Conservation (phyloP, 1,284 basidiomycete genomes). For the Rhodotorula sp. region DNA sequence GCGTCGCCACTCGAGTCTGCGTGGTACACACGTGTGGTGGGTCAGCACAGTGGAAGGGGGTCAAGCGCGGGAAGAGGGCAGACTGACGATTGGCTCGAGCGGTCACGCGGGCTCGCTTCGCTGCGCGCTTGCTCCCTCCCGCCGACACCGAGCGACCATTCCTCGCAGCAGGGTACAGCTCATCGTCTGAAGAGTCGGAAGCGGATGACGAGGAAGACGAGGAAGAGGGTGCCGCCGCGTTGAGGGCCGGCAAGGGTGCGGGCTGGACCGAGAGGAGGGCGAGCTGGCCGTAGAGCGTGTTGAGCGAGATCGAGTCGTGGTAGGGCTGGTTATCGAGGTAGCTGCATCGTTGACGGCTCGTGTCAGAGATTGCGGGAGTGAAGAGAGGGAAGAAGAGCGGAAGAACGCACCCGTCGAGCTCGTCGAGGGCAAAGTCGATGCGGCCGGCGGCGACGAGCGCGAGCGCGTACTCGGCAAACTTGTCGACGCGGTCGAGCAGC, state of each 20-base stretch:
- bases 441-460: slow-evolving; percentile 29
- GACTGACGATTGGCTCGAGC: background rate
- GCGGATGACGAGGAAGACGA: slow-evolving; percentile 6
- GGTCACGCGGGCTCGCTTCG: background rate
- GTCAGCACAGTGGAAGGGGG: background rate
- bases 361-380: background rate
- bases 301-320: slow-evolving; percentile 38
- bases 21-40: too few species aligned
- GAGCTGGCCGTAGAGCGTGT: slow-evolving; percentile 35
- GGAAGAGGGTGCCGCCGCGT: background rate
- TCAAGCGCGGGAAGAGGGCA: background rate
- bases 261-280: slow-evolving; percentile 36
- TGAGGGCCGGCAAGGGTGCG: background rate
- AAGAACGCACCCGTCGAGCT: slow-evolving; percentile 30
- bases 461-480: slow-evolving; percentile 36
- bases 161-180: background rate
- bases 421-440: slow-evolving; percentile 33
- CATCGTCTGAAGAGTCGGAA: background rate
- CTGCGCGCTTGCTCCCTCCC: background rate
- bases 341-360: slow-evolving; percentile 1
- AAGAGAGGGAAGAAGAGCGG: slow-evolving; percentile 1
- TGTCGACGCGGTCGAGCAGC: slow-evolving; percentile 26
- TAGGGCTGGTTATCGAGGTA: slow-evolving; percentile 39
- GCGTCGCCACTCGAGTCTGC: too few species aligned
- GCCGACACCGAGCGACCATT: background rate